Base-by-base conservation (phyloP, 2,329 filamentous ascomycete species). In the Trichoderma arundinaceum region DNA sequence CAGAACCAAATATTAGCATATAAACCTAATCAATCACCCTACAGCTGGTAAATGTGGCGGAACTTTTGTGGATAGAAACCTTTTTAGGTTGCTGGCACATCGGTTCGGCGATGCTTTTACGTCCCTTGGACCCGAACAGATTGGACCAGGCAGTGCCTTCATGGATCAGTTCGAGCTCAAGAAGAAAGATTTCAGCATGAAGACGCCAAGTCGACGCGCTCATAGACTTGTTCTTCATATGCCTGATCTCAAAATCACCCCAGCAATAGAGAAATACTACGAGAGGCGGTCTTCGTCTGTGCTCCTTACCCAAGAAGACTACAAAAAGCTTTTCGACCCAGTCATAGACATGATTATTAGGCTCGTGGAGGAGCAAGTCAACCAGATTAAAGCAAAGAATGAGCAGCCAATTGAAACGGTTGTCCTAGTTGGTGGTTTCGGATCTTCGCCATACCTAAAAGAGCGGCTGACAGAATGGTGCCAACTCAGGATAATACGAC, bases 121-220 rank as follows among this genome's bases (percentile, higher is more conserved):
- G 2, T 56, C 52, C 2, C 52, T 56, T 7, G 63, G 32, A 0
- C 13, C 62, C 0, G 66, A 68, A 1, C 19, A 65, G 1, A 71
- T 67, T 10, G 69, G 68, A 0, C 68, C 68, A 4, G 65, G 66
- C 8, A 70, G 69, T 4, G n/a, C 32, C 2, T 68, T 69, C 17
- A 69, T 70, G 68, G 56, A 67, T 33, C 57, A 57, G 0, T 70
- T 70, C 3, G 69, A 70, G 32, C 46, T 44, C 7, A 41, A 48
- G 5, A 70, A 70, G 60, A 68, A 68, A 7, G 68, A 70, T 39
- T 69, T 69, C 39, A 66, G 69, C n/a, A 32, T 64, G 46, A 61
- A 66, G 1, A 52, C 59, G 7, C 65, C 66, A 4, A 68, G 67
- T 44, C 46, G 43, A 8, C 48, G 67, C 0, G 43, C 61, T 4